phyloP scores from a whole-genome alignment of 2,329 filamentous ascomycete species.

The Hypomyces perniciosus region DNA sequence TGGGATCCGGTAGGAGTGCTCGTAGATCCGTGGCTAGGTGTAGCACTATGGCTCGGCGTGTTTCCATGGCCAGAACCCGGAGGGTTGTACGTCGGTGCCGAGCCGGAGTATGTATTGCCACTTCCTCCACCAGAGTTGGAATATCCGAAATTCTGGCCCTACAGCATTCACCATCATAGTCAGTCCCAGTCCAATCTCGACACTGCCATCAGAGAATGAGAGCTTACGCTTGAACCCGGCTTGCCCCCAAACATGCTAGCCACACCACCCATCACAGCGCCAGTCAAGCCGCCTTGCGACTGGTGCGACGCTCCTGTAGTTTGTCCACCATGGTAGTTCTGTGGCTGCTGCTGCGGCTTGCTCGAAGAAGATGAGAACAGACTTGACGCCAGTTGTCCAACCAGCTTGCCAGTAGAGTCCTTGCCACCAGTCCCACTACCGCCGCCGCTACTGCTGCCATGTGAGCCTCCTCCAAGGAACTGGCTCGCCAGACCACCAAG shows the following conservation, averaged over 20 bases:
- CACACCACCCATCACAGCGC: slow-evolving; percentile 50
- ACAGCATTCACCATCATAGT: slow-evolving; percentile 7
- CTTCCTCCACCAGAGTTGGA: slow-evolving; percentile 45
- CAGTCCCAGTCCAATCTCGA: slow-evolving; percentile 8
- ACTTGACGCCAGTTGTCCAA: slow-evolving; percentile 51
- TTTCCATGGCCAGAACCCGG: slow-evolving; percentile 23
- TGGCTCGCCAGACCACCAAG: slow-evolving; percentile 43
- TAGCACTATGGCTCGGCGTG: too few relatives aligned
- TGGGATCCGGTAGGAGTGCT: slow-evolving; percentile 15
- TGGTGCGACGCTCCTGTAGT: slow-evolving; percentile 32
- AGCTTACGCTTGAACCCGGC: slow-evolving; percentile 29
- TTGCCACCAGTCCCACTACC: slow-evolving; percentile 30
- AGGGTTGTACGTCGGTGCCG: slow-evolving; percentile 47
- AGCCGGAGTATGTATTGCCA: slow-evolving; percentile 51
- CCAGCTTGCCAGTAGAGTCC: slow-evolving; percentile 46
- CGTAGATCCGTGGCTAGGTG: slow-evolving; percentile 16
- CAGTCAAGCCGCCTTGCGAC: slow-evolving; percentile 44
- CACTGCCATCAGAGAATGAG: neutral
- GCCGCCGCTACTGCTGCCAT: slow-evolving; percentile 23
- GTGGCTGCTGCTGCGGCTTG: slow-evolving; percentile 39
- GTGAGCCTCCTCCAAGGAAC: slow-evolving; percentile 34
- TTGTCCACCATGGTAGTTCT: slow-evolving; percentile 46
- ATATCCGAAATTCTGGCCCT: slow-evolving; percentile 58
- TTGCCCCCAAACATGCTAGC: slow-evolving; percentile 48
- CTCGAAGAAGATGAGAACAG: slow-evolving; percentile 42